Percentiles rank a stretch among this genome's conserved stretches.
These are phyloP conservation scores for Solanum hybrid DNA, from an alignment of 305 asterid genomes.

Conservation along the genomic window DNA sequence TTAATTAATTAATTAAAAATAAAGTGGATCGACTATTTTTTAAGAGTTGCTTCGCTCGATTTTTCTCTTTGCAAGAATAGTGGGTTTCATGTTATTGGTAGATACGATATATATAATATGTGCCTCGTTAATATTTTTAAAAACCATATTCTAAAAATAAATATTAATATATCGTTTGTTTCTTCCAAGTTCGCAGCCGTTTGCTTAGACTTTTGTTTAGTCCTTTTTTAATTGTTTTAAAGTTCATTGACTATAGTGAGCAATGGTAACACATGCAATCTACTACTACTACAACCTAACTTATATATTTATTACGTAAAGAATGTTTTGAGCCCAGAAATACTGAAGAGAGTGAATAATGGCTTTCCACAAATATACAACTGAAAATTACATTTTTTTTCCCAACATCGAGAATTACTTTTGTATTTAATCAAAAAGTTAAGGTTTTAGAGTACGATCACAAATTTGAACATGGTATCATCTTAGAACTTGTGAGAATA, in stretches of 20 bases:
- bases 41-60: neutral
- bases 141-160: neutral
- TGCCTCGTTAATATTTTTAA: neutral
- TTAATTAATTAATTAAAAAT: neutral
- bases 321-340: slow-evolving; percentile 18
- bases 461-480: neutral
- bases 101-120: neutral
- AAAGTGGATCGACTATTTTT: neutral
- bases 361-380: neutral
- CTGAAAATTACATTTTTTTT: neutral
- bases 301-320: neutral
- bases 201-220: neutral
- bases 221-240: neutral
- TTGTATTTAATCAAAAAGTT: neutral
- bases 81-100: slow-evolving; percentile 57
- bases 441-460: neutral
- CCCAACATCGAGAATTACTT: neutral
- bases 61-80: slow-evolving; percentile 18
- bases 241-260: neutral
- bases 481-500: neutral
- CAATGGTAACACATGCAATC: neutral
- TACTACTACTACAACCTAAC: slow-evolving; percentile 4
- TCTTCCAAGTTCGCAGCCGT: neutral
- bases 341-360: neutral
- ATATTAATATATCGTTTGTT: neutral